Percentiles rank a stretch among this genome's conserved stretches.
These are phyloP conservation scores for Suillus tomentosus DNA, from an alignment of 768 basidiomycete species.

Conservation along the genomic window DNA sequence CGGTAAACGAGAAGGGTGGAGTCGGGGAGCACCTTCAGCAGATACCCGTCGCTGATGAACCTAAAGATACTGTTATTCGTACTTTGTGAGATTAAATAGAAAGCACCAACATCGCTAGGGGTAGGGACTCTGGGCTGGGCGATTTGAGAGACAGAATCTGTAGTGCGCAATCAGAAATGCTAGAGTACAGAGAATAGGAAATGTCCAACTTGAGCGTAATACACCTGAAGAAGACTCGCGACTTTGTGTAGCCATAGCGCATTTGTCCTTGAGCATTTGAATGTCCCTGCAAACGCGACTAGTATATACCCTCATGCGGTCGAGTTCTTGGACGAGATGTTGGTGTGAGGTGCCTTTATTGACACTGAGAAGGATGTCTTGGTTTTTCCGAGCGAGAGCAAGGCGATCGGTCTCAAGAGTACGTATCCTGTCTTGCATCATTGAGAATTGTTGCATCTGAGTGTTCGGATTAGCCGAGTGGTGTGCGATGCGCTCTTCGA, in stretches of 20 bases:
- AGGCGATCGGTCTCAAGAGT: slow-evolving; percentile 22
- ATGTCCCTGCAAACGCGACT: slow-evolving; percentile 23
- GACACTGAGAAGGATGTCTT: slow-evolving; percentile 24
- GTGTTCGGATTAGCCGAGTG: slow-evolving; percentile 19
- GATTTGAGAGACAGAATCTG: slow-evolving; percentile 1
- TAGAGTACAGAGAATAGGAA: not conserved
- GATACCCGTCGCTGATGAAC: slow-evolving; percentile 4
- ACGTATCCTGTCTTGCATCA: slow-evolving; percentile 31
- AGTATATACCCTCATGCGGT: slow-evolving; percentile 3
- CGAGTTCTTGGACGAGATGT: slow-evolving; percentile 22
- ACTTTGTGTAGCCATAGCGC: slow-evolving; percentile 2
- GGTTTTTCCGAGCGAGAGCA: slow-evolving; percentile 25
- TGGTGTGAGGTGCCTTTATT: slow-evolving; percentile 20
- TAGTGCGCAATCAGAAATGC: not conserved
- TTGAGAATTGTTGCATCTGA: slow-evolving; percentile 21
- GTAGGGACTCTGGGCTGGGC: not conserved
- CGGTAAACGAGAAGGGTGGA: slow-evolving; percentile 11
- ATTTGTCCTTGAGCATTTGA: slow-evolving; percentile 24
- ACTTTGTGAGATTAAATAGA: not conserved
- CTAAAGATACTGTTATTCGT: not conserved
- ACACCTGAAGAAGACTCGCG: not conserved
- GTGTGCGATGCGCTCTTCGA: slow-evolving; percentile 33
- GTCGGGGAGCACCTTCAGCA: slow-evolving; percentile 4
- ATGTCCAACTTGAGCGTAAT: not conserved
- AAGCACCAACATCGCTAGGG: slow-evolving; percentile 1